A percentile compares a stretch with the other conserved stretches of the same genome.
phyloP scores from a whole-genome alignment of 2,329 filamentous ascomycete species.

The Hymenoscyphus infarciens region DNA sequence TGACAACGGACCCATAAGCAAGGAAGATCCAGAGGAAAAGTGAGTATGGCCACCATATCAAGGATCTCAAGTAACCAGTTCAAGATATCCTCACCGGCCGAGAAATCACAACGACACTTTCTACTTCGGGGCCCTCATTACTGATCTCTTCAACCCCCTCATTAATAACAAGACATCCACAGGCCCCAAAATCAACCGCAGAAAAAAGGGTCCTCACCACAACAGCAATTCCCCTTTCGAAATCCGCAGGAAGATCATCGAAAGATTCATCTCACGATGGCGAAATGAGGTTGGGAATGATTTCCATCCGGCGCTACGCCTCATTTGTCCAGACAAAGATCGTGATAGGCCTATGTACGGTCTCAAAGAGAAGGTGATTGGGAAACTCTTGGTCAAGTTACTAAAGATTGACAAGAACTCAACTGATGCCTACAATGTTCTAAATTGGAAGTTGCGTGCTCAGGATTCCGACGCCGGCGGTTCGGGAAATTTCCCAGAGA shows the following conservation, averaged over 20 bases:
- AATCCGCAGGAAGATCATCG: slow-evolving; percentile 74
- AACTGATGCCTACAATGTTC: slow-evolving; percentile 77
- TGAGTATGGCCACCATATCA: slow-evolving; percentile 3
- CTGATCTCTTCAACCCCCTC: slow-evolving; percentile 75
- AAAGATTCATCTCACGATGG: slow-evolving; percentile 84
- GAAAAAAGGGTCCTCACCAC: slow-evolving; percentile 57
- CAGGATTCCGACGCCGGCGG: slow-evolving; percentile 58
- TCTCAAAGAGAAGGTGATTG: slow-evolving; percentile 87
- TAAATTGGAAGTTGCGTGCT: slow-evolving; percentile 91
- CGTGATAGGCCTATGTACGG: slow-evolving; percentile 90
- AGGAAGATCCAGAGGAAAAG: slow-evolving; percentile 16
- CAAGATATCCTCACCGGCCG: slow-evolving; percentile 76
- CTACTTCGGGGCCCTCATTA: slow-evolving; percentile 76
- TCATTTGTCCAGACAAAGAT: slow-evolving; percentile 92
- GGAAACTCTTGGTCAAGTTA: slow-evolving; percentile 84
- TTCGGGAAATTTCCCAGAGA: slow-evolving; percentile 87
- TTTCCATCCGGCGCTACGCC: slow-evolving; percentile 85
- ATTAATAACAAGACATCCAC: slow-evolving; percentile 54
- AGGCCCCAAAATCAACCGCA: slow-evolving; percentile 49
- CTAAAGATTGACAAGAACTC: slow-evolving; percentile 90
- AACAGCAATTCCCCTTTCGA: slow-evolving; percentile 67
- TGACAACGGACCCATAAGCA: slow-evolving; percentile 39
- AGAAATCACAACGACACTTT: slow-evolving; percentile 76
- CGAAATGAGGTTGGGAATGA: slow-evolving; percentile 84
- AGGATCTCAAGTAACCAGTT: slow-evolving; percentile 7